phyloP scores from a whole-genome alignment of 345 rosid genomes.

The Brassica nigra region DNA sequence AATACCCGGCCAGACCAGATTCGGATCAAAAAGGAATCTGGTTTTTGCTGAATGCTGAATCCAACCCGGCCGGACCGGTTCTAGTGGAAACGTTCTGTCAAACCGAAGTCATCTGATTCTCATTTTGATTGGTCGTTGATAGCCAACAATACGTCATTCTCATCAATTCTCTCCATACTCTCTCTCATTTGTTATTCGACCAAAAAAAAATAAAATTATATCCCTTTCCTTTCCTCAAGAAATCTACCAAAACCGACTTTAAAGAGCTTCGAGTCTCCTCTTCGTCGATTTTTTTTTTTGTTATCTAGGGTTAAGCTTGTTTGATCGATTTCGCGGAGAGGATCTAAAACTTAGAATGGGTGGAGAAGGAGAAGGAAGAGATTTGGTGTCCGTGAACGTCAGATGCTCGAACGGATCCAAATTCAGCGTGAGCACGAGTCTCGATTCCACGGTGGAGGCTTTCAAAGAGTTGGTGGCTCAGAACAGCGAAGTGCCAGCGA shows the following conservation, averaged over 20 bases:
- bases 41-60: neutral
- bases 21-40: neutral
- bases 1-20: neutral
- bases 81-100: constrained; percentile 10
- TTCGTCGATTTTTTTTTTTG: neutral
- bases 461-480: constrained; percentile 64
- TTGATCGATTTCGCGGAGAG: constrained; percentile 23
- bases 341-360: constrained; percentile 41
- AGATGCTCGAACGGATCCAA: constrained; percentile 70
- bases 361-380: constrained; percentile 48
- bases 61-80: neutral
- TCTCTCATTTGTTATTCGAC: constrained; percentile 30
- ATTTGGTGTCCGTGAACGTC: constrained; percentile 56
- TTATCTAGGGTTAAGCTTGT: constrained; percentile 26
- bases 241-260: constrained; percentile 29
- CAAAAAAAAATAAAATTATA: neutral
- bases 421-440: constrained; percentile 54
- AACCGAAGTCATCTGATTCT: constrained; percentile 22
- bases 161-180: constrained; percentile 6
- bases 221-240: constrained; percentile 37
- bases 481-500: constrained; percentile 69
- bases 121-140: constrained; percentile 12
- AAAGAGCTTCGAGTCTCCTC: constrained; percentile 9
- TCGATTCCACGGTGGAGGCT: constrained; percentile 59
- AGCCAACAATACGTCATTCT: constrained; percentile 9